A percentile compares a stretch with the other conserved stretches of the same genome.
These are phyloP conservation scores for Boletus huronensis DNA, from an alignment of 768 basidiomycete species.

Conservation along the genomic window DNA sequence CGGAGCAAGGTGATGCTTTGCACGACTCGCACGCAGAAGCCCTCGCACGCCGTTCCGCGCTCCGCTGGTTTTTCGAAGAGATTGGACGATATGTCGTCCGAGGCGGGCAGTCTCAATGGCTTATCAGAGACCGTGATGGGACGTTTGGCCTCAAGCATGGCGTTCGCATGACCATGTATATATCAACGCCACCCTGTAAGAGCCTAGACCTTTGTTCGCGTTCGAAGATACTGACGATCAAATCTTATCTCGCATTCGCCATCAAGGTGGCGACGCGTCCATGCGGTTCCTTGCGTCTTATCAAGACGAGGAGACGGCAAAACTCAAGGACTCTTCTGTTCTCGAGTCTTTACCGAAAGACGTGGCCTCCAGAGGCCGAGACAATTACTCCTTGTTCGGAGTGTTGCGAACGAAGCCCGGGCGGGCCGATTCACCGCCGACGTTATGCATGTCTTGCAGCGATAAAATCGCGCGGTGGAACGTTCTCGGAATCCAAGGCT, in stretches of 20 bases:
- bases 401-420: conserved; percentile 93
- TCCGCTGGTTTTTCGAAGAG: conserved; percentile 81
- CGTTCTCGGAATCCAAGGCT: conserved; percentile 82
- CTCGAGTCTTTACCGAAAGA: conserved; percentile 35
- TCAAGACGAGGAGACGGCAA: conserved; percentile 75
- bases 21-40: conserved; percentile 94
- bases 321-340: conserved; percentile 51
- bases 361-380: conserved; percentile 65
- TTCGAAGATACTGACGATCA: conserved; percentile 37
- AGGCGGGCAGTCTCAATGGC: conserved; percentile 47
- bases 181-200: conserved; percentile 66
- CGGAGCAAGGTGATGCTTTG: conserved; percentile 68
- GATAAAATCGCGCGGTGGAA: conserved; percentile 93
- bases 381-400: conserved; percentile 71
- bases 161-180: conserved; percentile 63
- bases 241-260: background rate
- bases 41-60: conserved; percentile 74
- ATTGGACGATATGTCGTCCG: conserved; percentile 29
- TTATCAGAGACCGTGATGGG: conserved; percentile 35
- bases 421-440: conserved; percentile 81
- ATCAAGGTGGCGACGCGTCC: conserved; percentile 86
- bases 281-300: conserved; percentile 68
- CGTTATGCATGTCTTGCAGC: conserved; percentile 86
- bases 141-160: conserved; percentile 45
- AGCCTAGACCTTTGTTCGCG: conserved; percentile 34